phyloP scores from a whole-genome alignment of 768 basidiomycete species.

The Boletus sp. region DNA sequence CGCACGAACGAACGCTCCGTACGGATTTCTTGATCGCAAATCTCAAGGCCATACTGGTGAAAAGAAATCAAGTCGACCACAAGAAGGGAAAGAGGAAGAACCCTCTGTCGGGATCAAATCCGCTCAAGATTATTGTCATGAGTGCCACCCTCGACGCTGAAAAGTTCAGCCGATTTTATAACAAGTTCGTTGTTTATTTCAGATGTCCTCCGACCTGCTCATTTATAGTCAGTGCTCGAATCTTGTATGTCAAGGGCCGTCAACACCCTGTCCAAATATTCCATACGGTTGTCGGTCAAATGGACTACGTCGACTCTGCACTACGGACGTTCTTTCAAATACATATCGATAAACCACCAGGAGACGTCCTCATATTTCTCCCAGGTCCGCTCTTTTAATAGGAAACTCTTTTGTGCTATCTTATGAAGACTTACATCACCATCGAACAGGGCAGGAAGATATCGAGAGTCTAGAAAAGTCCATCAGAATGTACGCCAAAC shows the following conservation, averaged over 20 bases:
- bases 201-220: background rate
- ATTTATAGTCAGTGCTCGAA: conserved; percentile 61
- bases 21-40: conserved; percentile 93
- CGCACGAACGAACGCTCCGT: conserved; percentile 92
- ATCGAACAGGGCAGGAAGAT: conserved; percentile 80
- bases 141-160: conserved; percentile 96
- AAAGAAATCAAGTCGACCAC: conserved; percentile 52
- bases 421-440: background rate
- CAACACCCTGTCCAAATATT: conserved; percentile 89
- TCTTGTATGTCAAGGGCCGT: conserved; percentile 89
- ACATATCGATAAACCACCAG: conserved; percentile 73
- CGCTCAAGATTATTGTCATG: conserved; percentile 94
- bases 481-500: conserved; percentile 64
- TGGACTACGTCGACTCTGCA: conserved; percentile 87
- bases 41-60: conserved; percentile 75
- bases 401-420: background rate
- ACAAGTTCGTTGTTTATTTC: conserved; percentile 53
- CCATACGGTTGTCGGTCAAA: conserved; percentile 68
- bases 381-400: conserved; percentile 52
- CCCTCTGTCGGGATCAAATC: conserved; percentile 42
- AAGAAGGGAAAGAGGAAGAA: conserved; percentile 46
- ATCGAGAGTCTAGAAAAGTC: conserved; percentile 85
- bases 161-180: conserved; percentile 87
- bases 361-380: conserved; percentile 92
- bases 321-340: conserved; percentile 94